phyloP scores from a whole-genome alignment of 169 alveolate genomes.

The Cryptosporidium ryanae region DNA sequence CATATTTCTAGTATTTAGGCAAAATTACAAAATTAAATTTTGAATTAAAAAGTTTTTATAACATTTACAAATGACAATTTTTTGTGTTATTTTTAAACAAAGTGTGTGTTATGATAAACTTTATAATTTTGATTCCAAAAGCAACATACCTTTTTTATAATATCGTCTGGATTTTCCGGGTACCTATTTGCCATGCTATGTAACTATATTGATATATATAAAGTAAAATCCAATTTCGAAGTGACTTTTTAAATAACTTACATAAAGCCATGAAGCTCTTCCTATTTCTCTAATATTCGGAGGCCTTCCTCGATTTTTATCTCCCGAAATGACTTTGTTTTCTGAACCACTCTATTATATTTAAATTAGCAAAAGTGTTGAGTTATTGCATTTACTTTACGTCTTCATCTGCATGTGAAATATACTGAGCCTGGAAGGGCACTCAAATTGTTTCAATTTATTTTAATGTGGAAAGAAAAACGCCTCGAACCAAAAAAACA shows the following conservation, averaged over 20 bases:
- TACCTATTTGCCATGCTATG: slow-evolving; percentile 71
- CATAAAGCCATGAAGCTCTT: slow-evolving; percentile 69
- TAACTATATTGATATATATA: slow-evolving; percentile 14
- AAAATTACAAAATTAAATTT: background rate
- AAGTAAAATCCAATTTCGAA: background rate
- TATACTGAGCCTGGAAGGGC: too few species aligned
- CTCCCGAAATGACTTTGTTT: background rate
- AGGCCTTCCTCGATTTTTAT: slow-evolving; percentile 6
- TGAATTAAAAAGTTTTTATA: background rate
- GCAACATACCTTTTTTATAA: slow-evolving; percentile 14
- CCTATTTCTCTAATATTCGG: slow-evolving; percentile 65
- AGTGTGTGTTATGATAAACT: too few species aligned
- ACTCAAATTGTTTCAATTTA: too few species aligned
- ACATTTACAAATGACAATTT: background rate
- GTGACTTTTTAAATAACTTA: slow-evolving; percentile 21
- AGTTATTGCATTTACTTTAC: too few species aligned
- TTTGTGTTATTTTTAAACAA: too few species aligned
- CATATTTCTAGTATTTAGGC: slow-evolving; percentile 19
- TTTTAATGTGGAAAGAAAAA: too few species aligned
- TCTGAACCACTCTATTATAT: background rate
- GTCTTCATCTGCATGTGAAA: too few species aligned
- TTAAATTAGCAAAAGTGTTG: background rate
- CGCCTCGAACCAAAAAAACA: too few species aligned
- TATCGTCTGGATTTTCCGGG: slow-evolving; percentile 36
- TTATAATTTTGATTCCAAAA: too few species aligned